A percentile compares a stretch with the other conserved stretches of the same genome.
These are phyloP conservation scores for Cornus florida DNA, from an alignment of 148 eudicot genomes.

Conservation along the genomic window DNA sequence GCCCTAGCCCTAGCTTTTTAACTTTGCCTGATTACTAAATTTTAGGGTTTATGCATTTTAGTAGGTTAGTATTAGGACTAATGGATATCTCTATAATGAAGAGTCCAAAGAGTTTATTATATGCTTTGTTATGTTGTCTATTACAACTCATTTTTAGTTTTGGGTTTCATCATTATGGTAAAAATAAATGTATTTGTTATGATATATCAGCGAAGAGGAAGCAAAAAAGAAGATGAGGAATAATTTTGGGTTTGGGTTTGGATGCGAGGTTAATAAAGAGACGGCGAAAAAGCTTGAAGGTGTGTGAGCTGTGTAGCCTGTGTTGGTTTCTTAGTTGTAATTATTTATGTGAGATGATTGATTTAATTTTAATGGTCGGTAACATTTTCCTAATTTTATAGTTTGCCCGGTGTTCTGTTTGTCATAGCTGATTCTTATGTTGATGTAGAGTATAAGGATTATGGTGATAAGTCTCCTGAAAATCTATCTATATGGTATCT, in stretches of 20 bases:
- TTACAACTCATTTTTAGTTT: neutral
- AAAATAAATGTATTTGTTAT: neutral
- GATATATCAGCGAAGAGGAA: slow-evolving; percentile 69
- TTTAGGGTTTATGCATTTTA: neutral
- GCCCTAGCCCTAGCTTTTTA: neutral
- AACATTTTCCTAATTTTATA: slow-evolving; percentile 19
- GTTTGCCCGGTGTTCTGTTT: slow-evolving; percentile 87
- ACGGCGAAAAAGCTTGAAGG: slow-evolving; percentile 96
- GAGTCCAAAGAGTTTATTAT: too few species aligned
- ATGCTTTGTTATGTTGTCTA: neutral
- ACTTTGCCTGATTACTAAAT: neutral
- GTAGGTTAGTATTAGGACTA: neutral
- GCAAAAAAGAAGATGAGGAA: slow-evolving; percentile 91
- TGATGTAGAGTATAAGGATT: slow-evolving; percentile 90
- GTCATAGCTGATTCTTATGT: slow-evolving; percentile 98
- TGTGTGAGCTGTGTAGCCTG: slow-evolving; percentile 13
- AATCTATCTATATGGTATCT: neutral
- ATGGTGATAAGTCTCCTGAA: slow-evolving; percentile 59
- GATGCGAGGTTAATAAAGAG: slow-evolving; percentile 92
- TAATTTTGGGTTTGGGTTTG: slow-evolving; percentile 98
- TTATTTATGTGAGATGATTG: neutral
- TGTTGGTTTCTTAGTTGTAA: neutral
- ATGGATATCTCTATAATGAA: too few species aligned
- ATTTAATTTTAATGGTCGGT: neutral
- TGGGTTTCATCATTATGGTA: neutral